Evolutionary conservation across 176 grass and related monocot genomes (phyloP), one percentile per base, ranked within the genome.

Genomic region (Carex parvula): DNA sequence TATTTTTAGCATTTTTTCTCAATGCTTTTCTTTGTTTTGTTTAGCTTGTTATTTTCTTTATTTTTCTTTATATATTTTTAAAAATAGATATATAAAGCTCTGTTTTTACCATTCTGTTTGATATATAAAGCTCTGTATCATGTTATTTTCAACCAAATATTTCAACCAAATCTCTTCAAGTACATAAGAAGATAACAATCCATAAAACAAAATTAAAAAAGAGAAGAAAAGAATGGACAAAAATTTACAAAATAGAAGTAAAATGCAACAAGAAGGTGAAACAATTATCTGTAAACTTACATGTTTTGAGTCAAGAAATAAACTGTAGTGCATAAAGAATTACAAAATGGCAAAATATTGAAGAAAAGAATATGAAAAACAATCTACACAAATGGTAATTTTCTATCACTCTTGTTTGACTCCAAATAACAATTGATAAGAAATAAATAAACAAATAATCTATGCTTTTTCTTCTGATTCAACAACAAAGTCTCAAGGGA

Each of bases 301-400:
- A 21, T 48, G n/a, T 21, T 74, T 50, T 74, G n/a, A 26, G 35
- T 37, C 35, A 77, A 77, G 73, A 56, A 56, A 77, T 30, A 77
- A 55, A 54, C 22, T 56, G 13, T 17, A 76, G 5, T 32, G 46
- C 7, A 52, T 56, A 56, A 33, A 55, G 46, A 77, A 32, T 75
- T 32, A 56, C 50, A 77, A 77, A 73, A 32, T 53, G 21, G n/a
- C 3, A 77, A 77, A 77, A 29, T 56, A 56, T 17, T 56, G 46
- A 33, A 55, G 24, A 77, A 76, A 76, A 56, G 14, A 54, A 77
- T 12, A 76, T 32, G 18, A 77, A 77, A n/a, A 30, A 75, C 39
- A 15, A 16, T 77, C 20, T 77, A 16, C 5, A 77, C 55, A 29
- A 32, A 32, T 56, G 22, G 3, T 32, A 54, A 76, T 54, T 76